Conservation (phyloP, 768 basidiomycete species). For the Amyloporia xantha region DNA sequence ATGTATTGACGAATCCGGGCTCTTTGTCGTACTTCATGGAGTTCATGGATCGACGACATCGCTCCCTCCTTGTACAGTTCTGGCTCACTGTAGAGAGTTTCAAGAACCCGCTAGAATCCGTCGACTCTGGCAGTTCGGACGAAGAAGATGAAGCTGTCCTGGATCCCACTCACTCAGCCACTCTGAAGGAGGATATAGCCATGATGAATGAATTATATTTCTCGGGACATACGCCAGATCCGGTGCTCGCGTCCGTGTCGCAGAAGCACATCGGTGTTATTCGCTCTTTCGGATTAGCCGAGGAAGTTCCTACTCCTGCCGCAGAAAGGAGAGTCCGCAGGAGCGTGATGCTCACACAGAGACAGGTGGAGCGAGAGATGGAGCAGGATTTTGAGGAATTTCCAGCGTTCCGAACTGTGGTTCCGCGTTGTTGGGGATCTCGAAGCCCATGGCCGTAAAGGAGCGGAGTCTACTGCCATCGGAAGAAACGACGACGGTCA, state of each 20-base stretch:
- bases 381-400: conserved; percentile 84
- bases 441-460: conserved; percentile 27
- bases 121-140: conserved; percentile 50
- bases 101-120: conserved; percentile 89
- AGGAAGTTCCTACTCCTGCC: conserved; percentile 35
- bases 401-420: conserved; percentile 86
- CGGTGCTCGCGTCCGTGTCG: conserved; percentile 56
- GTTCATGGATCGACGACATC: conserved; percentile 88
- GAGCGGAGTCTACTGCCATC: background rate
- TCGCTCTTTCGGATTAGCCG: conserved; percentile 52
- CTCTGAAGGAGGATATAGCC: conserved; percentile 78
- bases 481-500: background rate
- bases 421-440: conserved; percentile 80
- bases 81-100: conserved; percentile 98
- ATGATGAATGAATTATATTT: conserved; percentile 91
- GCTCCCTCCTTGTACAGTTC: conserved; percentile 87
- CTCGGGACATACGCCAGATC: conserved; percentile 48
- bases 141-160: conserved; percentile 59
- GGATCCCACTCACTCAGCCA: conserved; percentile 48
- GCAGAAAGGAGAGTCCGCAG: conserved; percentile 56
- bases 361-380: conserved; percentile 84
- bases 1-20: conserved; percentile 81
- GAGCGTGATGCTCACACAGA: conserved; percentile 79
- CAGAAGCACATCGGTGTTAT: conserved; percentile 67
- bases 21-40: conserved; percentile 97